Base-by-base conservation (phyloP, 2,329 filamentous ascomycete species). In the Fusarium temperatum region DNA sequence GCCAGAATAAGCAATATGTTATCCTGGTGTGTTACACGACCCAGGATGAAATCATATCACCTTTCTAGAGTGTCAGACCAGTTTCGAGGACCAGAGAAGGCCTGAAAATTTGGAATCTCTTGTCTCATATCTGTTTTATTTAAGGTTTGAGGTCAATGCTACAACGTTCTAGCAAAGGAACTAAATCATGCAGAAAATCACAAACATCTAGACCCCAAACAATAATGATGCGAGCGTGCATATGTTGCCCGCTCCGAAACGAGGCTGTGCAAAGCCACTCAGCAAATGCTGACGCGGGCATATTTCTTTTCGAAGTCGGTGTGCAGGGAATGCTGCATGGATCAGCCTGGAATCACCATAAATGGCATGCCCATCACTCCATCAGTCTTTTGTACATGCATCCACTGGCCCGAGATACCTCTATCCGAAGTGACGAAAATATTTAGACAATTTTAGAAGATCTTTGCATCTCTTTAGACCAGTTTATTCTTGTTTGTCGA, bases 41-140 rank as follows among this genome's bases (percentile, higher is more conserved):
- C 24, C 8, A 54, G 35, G 10, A 4, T 54, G 35, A 12, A 53
- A 22, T 54, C 24, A 39, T 13, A 13, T 28, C 24, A 39, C 35
- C 35, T 17, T 7, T 38, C 24, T 9, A 7, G 2, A 17, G 24
- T n/a, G 20, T 18, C 24, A 54, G 8, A 4, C 5, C 20, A 22
- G 10, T 39, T 28, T 24, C 2, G 22, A 28, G 24, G 35, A 15
- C 35, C 35, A 28, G 10, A 39, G 8, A 28, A 12, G 14, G 3
- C 35, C 18, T 17, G 1, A 5, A 2, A 39, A 18, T 12, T 6
- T 3, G 8, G 20, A 1, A 6, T 8, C 24, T 28, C 5, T 2
- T 24, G 12, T 28, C 20, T 28, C 18, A n/a, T n/a, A 28, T 39
- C 4, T 28, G 35, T 17, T 39, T 38, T 28, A n/a, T 39, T 28